phyloP scores from a whole-genome alignment of 2,329 filamentous ascomycete genomes.

The Aspergillus chevalieri region DNA sequence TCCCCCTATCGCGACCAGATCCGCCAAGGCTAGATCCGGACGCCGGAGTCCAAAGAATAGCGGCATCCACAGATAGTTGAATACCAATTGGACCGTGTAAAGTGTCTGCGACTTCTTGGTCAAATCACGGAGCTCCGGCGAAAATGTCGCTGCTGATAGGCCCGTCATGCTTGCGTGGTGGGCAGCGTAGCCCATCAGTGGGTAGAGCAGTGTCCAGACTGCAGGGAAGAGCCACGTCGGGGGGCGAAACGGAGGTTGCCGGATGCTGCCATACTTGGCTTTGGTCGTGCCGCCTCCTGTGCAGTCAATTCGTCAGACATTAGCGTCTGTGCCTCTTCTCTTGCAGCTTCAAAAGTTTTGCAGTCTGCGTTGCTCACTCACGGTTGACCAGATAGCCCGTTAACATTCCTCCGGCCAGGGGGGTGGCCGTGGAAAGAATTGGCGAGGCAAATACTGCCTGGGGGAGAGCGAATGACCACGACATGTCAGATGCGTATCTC shows the following conservation, averaged over 20 bases:
- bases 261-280: constrained; percentile 31
- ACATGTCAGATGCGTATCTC: constrained; percentile 11
- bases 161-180: constrained; percentile 61
- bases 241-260: constrained; percentile 49
- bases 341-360: not conserved
- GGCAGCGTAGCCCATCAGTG: constrained; percentile 80
- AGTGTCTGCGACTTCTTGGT: constrained; percentile 67
- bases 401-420: constrained; percentile 19
- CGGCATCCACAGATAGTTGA: constrained; percentile 88
- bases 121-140: constrained; percentile 52
- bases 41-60: constrained; percentile 77
- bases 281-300: constrained; percentile 26
- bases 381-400: constrained; percentile 27
- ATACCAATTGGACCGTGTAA: constrained; percentile 76
- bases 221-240: constrained; percentile 55
- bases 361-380: constrained; percentile 9
- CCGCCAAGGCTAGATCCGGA: constrained; percentile 66
- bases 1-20: constrained; percentile 68
- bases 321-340: not conserved
- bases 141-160: constrained; percentile 39
- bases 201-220: constrained; percentile 55
- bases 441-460: constrained; percentile 25
- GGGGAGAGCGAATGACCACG: constrained; percentile 26
- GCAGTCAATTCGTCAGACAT: not conserved
- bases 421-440: constrained; percentile 23